Evolutionary conservation across 495 filamentous ascomycete genomes (phyloP).

Genomic region (Penicillium arizonense): DNA sequence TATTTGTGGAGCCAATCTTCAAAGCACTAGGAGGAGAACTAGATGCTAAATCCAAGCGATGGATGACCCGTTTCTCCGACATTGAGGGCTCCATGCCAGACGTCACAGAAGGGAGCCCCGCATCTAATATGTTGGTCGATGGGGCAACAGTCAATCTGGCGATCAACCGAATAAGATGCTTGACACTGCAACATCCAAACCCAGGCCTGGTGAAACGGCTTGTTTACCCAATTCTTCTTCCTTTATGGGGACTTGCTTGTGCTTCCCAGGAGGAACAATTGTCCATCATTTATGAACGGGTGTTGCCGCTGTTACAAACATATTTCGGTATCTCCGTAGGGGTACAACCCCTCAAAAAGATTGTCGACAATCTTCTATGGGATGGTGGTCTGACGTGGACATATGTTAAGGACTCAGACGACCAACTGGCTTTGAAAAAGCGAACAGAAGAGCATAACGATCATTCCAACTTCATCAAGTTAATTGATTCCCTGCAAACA

Average conservation of each 20-base stretch:
- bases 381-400: slow-evolving; percentile 50
- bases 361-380: slow-evolving; percentile 51
- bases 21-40: slow-evolving; percentile 57
- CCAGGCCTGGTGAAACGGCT: slow-evolving; percentile 71
- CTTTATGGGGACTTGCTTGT: slow-evolving; percentile 65
- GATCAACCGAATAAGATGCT: slow-evolving; percentile 53
- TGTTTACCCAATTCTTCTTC: slow-evolving; percentile 60
- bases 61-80: slow-evolving; percentile 20
- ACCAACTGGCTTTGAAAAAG: slow-evolving; percentile 35
- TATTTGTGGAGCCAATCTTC: slow-evolving; percentile 65
- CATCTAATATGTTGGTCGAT: slow-evolving; percentile 19
- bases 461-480: slow-evolving; percentile 34
- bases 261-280: slow-evolving; percentile 44
- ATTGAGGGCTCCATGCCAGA: slow-evolving; percentile 1
- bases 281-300: slow-evolving; percentile 26
- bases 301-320: slow-evolving; percentile 38
- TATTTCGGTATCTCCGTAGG: slow-evolving; percentile 51
- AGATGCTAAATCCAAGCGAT: slow-evolving; percentile 19
- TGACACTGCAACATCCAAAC: slow-evolving; percentile 68
- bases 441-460: slow-evolving; percentile 12
- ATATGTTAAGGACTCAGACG: slow-evolving; percentile 32
- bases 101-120: not conserved
- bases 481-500: slow-evolving; percentile 37
- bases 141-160: slow-evolving; percentile 32
- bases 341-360: slow-evolving; percentile 38